Evolutionary conservation across 2,329 filamentous ascomycete species (phyloP).

Genomic region (Amauroascus verrucosus): DNA sequence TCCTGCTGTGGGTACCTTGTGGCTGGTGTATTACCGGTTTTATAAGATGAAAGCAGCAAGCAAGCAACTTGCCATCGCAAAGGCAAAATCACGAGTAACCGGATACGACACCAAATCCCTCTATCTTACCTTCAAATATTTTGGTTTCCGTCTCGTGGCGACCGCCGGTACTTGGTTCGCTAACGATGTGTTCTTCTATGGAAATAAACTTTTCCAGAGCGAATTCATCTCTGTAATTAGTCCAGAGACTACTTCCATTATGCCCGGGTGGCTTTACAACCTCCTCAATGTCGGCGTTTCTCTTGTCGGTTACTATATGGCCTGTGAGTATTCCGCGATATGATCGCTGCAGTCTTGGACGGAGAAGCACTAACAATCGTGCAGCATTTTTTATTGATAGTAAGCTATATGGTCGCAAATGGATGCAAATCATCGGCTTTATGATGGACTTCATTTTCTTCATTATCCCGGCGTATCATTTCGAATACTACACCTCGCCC

Average conservation of each 20-base stretch:
- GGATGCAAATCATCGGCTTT: constrained; percentile 94
- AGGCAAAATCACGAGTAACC: constrained; percentile 77
- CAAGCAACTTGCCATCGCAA: constrained; percentile 69
- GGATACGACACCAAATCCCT: constrained; percentile 87
- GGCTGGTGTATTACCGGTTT: constrained; percentile 91
- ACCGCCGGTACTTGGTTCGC: constrained; percentile 87
- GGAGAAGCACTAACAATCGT: not conserved
- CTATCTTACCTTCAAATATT: constrained; percentile 66
- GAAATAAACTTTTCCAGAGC: constrained; percentile 93
- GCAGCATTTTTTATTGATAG: constrained; percentile 71
- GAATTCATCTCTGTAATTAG: constrained; percentile 81
- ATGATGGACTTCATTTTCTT: constrained; percentile 89
- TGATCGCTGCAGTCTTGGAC: not conserved
- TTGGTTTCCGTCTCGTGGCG: constrained; percentile 74
- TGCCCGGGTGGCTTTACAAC: constrained; percentile 87
- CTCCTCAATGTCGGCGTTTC: constrained; percentile 82
- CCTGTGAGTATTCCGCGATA: constrained; percentile 37
- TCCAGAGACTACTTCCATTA: constrained; percentile 57
- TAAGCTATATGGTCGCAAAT: constrained; percentile 91
- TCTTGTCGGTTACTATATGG: constrained; percentile 78
- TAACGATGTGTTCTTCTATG: constrained; percentile 98
- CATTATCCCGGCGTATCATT: constrained; percentile 80
- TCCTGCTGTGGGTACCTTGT: constrained; percentile 79
- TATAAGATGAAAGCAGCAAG: constrained; percentile 88
- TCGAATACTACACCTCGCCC: constrained; percentile 64